Percentiles rank a stretch among this genome's conserved stretches.
These are phyloP conservation scores for Penicillium griseofulvum DNA, from an alignment of 2,329 filamentous ascomycete species.

Conservation along the genomic window DNA sequence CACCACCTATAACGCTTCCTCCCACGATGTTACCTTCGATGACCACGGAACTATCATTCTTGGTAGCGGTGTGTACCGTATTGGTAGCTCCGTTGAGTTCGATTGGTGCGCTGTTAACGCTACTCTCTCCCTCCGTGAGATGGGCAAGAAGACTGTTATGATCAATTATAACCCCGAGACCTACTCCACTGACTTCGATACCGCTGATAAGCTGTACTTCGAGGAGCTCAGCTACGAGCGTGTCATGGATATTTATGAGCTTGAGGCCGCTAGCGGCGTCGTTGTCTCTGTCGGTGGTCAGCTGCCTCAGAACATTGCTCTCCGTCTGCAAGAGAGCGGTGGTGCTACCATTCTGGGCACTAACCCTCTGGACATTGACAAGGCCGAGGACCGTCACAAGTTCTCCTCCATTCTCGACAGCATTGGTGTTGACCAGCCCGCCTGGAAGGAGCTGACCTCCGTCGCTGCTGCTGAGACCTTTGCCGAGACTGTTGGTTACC, in stretches of 20 bases:
- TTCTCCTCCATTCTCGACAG: slow-evolving; percentile 97
- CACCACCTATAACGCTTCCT: slow-evolving; percentile 94
- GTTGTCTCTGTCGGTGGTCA: slow-evolving; percentile 96
- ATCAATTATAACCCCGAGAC: slow-evolving; percentile 93
- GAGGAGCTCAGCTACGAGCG: slow-evolving; percentile 96
- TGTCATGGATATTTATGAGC: slow-evolving; percentile 98
- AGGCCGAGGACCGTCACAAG: slow-evolving; percentile 96
- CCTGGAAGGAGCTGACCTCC: slow-evolving; percentile 95
- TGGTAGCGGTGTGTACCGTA: slow-evolving; percentile 94
- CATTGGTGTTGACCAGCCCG: slow-evolving; percentile 94
- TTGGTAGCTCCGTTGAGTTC: slow-evolving; percentile 96
- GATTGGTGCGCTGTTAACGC: slow-evolving; percentile 97
- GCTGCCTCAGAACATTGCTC: slow-evolving; percentile 94
- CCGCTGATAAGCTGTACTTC: slow-evolving; percentile 89
- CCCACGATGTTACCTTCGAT: slow-evolving; percentile 90
- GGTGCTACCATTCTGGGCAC: slow-evolving; percentile 90
- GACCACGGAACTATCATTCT: slow-evolving; percentile 88
- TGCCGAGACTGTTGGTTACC: slow-evolving; percentile 80
- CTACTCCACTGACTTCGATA: slow-evolving; percentile 78
- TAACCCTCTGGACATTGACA: slow-evolving; percentile 91
- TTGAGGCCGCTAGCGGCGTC: slow-evolving; percentile 79
- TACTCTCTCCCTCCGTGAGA: slow-evolving; percentile 74
- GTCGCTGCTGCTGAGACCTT: slow-evolving; percentile 85
- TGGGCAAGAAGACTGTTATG: slow-evolving; percentile 97
- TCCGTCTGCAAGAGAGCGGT: slow-evolving; percentile 86